Evolutionary conservation across 495 filamentous ascomycete genomes (phyloP).

Genomic region (Penicillium nucicola): DNA sequence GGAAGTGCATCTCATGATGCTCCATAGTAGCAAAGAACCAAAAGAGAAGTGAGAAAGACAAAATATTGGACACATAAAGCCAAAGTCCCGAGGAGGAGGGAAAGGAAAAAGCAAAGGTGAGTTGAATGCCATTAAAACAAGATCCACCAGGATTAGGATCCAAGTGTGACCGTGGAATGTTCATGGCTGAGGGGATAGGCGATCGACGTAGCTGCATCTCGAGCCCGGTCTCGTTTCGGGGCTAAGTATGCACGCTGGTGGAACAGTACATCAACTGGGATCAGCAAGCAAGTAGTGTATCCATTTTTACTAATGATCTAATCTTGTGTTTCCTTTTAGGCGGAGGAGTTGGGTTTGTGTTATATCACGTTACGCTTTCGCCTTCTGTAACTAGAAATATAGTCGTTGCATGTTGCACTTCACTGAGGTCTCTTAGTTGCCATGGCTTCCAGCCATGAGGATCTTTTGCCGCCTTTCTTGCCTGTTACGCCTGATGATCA

Average conservation of each 20-base stretch:
- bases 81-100: not conserved
- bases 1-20: not conserved
- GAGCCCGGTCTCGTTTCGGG: not conserved
- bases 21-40: slow-evolving; percentile 1
- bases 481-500: slow-evolving; percentile 9
- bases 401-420: not conserved
- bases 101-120: slow-evolving; percentile 2
- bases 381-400: not conserved
- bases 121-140: not conserved
- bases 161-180: not conserved
- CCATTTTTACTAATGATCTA: not conserved
- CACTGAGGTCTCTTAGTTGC: not conserved
- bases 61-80: not conserved
- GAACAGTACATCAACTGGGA: not conserved
- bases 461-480: slow-evolving; percentile 2
- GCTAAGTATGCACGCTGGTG: not conserved
- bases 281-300: not conserved
- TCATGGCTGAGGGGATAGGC: not conserved
- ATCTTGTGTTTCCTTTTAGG: not conserved
- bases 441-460: not conserved
- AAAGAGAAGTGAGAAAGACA: not conserved
- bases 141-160: not conserved
- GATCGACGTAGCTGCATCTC: not conserved
- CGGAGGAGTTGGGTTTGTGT: not conserved
- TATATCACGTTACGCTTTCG: not conserved